phyloP scores from a whole-genome alignment of 352 stramenopile genomes.

The Globisporangium spinosum region DNA sequence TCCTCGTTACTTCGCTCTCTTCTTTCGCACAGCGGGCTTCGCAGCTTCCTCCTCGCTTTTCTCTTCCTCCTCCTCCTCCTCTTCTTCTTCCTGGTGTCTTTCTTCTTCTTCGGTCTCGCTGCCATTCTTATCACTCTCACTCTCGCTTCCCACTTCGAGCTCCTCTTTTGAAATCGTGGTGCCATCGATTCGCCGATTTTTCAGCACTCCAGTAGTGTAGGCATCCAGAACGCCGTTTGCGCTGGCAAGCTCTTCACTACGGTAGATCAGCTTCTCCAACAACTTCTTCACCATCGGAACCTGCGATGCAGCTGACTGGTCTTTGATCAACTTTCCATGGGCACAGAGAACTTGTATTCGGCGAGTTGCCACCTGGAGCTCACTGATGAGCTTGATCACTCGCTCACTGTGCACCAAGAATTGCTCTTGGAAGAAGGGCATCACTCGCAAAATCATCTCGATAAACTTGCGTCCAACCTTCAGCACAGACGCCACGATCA shows the following conservation, averaged over 20 bases:
- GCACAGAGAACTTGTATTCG: slow-evolving; percentile 62
- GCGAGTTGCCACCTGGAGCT: slow-evolving; percentile 56
- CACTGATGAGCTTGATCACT: slow-evolving; percentile 47
- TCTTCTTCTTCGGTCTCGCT: slow-evolving; percentile 26
- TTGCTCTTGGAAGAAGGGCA: slow-evolving; percentile 55
- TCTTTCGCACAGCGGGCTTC: slow-evolving; percentile 4
- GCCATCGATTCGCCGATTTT: slow-evolving; percentile 65
- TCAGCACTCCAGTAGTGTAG: slow-evolving; percentile 59
- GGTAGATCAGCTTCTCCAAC: slow-evolving; percentile 57
- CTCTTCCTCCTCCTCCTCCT: slow-evolving; percentile 16
- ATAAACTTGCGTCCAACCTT: slow-evolving; percentile 52
- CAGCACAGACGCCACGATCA: slow-evolving; percentile 46
- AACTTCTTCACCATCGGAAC: slow-evolving; percentile 66
- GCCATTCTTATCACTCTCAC: slow-evolving; percentile 15
- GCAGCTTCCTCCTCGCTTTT: slow-evolving; percentile 8
- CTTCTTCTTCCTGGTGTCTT: slow-evolving; percentile 16
- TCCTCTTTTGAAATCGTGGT: slow-evolving; percentile 53
- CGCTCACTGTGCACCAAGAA: slow-evolving; percentile 42
- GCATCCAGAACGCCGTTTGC: slow-evolving; percentile 54
- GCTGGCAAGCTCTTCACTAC: slow-evolving; percentile 45
- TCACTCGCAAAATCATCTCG: slow-evolving; percentile 40
- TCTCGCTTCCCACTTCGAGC: slow-evolving; percentile 22
- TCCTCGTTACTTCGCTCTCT: slow-evolving; percentile 6
- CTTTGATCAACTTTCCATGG: slow-evolving; percentile 59
- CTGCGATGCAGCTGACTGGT: slow-evolving; percentile 43